Percentiles rank a stretch among this genome's conserved stretches.
Evolutionary conservation across 352 stramenopile species (phyloP).

Genomic region (Phytophthora agathidicida): DNA sequence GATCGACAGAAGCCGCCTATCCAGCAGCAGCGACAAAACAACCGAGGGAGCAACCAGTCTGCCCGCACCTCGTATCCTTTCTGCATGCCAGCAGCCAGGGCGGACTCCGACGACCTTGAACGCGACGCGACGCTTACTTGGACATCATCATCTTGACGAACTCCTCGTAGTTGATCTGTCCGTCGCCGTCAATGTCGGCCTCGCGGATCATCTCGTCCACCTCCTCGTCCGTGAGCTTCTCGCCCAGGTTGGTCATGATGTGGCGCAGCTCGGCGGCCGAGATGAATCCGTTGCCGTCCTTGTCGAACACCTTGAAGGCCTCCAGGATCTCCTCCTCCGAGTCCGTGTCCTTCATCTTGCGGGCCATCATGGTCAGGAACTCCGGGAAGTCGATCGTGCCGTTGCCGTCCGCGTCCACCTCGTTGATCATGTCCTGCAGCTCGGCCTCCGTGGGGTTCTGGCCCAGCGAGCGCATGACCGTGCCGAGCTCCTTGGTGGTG

Average conservation of each 20-base stretch:
- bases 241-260: conserved; percentile 99
- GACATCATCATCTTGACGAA: conserved; percentile 99
- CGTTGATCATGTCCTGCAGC: conserved; percentile 99
- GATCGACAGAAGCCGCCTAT: neutral
- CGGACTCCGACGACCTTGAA: neutral
- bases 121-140: conserved; percentile 77
- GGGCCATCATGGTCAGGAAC: conserved; percentile 99
- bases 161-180: conserved; percentile 99
- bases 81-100: no score
- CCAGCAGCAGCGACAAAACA: neutral
- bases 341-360: conserved; percentile 99
- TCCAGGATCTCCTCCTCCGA: conserved; percentile 99
- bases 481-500: conserved; percentile 99
- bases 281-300: conserved; percentile 99
- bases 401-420: conserved; percentile 99
- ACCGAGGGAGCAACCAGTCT: conserved; percentile 5
- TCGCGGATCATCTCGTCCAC: conserved; percentile 99
- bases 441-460: conserved; percentile 98
- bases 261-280: conserved; percentile 97
- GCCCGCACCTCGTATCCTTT: neutral
- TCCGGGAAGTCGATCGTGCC: conserved; percentile 99
- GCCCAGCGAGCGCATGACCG: conserved; percentile 98
- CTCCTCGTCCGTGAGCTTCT: conserved; percentile 99
- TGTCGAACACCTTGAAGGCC: conserved; percentile 99
- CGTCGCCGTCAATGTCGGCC: conserved; percentile 98